Evolutionary conservation across 495 filamentous ascomycete species (phyloP).

Genomic region (Neurospora sp.): DNA sequence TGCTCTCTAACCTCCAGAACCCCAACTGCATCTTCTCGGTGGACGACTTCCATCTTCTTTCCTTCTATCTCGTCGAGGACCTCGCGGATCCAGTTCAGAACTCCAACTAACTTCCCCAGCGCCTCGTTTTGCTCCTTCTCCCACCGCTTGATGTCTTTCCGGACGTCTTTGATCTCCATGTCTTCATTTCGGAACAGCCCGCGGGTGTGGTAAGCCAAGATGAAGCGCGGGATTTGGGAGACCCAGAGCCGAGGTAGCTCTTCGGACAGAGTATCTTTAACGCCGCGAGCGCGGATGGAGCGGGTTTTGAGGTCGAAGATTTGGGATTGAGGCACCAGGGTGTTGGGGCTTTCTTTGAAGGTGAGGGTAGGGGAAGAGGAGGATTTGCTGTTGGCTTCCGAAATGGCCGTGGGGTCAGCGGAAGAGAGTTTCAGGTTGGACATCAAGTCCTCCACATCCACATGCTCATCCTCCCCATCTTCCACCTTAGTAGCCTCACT

Average conservation of each 20-base stretch:
- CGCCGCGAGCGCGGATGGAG: conserved; percentile 21
- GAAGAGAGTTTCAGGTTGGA: neutral
- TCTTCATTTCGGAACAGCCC: conserved; percentile 41
- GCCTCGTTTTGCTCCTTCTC: conserved; percentile 34
- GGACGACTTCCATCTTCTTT: neutral
- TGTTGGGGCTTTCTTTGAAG: neutral
- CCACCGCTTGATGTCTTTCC: conserved; percentile 40
- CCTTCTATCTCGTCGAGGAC: neutral
- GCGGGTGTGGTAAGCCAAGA: conserved; percentile 47
- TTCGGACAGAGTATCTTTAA: conserved; percentile 23
- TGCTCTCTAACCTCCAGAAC: conserved; percentile 8
- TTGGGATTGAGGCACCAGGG: conserved; percentile 32
- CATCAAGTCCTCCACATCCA: neutral
- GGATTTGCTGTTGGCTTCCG: neutral
- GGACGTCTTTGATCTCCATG: conserved; percentile 35
- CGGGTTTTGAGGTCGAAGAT: conserved; percentile 63
- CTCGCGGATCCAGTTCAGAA: conserved; percentile 19
- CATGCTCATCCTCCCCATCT: neutral
- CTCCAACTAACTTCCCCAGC: conserved; percentile 27
- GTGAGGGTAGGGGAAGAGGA: neutral
- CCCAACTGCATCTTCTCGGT: neutral
- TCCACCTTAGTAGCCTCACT: too few species aligned
- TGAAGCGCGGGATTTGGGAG: conserved; percentile 49
- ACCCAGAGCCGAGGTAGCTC: conserved; percentile 51
- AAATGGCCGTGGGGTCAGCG: neutral